Evolutionary conservation across 345 rosid genomes (phyloP), one percentile per base, ranked within the genome.

Genomic region (Garcia nutans): DNA sequence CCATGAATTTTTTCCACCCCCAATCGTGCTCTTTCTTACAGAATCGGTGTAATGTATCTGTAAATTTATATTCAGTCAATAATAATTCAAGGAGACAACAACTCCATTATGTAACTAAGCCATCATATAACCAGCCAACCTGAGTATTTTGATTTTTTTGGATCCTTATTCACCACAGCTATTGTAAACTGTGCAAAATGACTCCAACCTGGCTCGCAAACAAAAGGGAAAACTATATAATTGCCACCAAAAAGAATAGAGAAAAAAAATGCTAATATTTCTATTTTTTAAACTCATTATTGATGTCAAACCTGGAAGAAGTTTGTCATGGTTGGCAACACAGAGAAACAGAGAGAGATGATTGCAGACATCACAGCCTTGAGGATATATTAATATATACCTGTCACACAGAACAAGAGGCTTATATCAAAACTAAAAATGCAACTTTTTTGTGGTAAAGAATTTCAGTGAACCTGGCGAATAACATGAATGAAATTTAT

Each of bases 1-100:
- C 99, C 88, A 95, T 95, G 80, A 95, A 91, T 74, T 95, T 95
- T 83, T 91, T 90, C 98, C 98, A 91, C 2, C 97, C 99, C 99
- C 99, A 93, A 64, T 91, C 93, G 82, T 93, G 94, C 87, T 95
- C 98, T 84, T 91, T 88, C 89, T 95, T 91, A 81, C 92, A 87
- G 82, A 95, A 95, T 37, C 96, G 92, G 85, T 95, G 96, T 56
- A 93, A 81, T 24, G 99, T 89, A 87, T 95, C 98, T 95, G 81
- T 81, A 87, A 70, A 70, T 64, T 68, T 47, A 19, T 65, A 73
- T 67, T 68, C 79, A 72, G 82, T 82, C 45, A 77, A 61, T 70
- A 65, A 69, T 37, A 65, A 20, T 85, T 65, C 62, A 74, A 76
- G 44, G 73, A 54, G 85, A 61, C 62, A 74, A 77, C 52, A 74